A percentile compares a stretch with the other conserved stretches of the same genome.
Conservation (phyloP, 1,284 basidiomycete genomes). For the Apiotrichum sp. region DNA sequence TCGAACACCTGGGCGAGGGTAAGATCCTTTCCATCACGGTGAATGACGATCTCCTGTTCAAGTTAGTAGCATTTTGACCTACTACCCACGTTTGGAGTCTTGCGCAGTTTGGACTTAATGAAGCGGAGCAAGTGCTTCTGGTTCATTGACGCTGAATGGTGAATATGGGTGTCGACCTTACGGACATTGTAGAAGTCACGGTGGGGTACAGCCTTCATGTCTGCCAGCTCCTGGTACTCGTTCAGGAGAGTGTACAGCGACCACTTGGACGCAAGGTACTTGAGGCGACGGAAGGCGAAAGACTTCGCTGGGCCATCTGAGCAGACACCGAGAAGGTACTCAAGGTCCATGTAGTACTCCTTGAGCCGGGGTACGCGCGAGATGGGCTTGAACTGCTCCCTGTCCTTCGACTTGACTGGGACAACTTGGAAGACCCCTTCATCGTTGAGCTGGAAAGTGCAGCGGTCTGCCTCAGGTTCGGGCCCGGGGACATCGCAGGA, state of each 20-base stretch:
- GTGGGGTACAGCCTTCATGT: constrained; percentile 74
- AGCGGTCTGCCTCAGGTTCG: constrained; percentile 34
- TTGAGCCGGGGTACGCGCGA: constrained; percentile 78
- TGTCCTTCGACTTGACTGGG: constrained; percentile 17
- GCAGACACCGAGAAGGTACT: constrained; percentile 78
- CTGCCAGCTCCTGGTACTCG: constrained; percentile 88
- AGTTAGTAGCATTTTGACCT: constrained; percentile 9
- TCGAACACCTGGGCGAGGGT: constrained; percentile 93
- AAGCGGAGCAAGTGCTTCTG: constrained; percentile 99
- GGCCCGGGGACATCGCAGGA: constrained; percentile 65
- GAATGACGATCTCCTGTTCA: constrained; percentile 86
- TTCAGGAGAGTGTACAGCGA: constrained; percentile 89
- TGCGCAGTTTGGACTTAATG: constrained; percentile 84
- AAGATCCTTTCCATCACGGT: constrained; percentile 82
- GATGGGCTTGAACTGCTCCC: constrained; percentile 49
- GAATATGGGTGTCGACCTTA: constrained; percentile 98
- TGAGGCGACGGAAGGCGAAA: constrained; percentile 87
- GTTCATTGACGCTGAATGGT: constrained; percentile 98
- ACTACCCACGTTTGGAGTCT: constrained; percentile 46
- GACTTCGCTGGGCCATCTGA: constrained; percentile 92
- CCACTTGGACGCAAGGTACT: constrained; percentile 93
- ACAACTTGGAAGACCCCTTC: constrained; percentile 85
- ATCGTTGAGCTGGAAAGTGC: constrained; percentile 68
- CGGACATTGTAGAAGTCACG: constrained; percentile 97
- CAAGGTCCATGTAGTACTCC: constrained; percentile 96